These are phyloP conservation scores for Wickerhamomyces subpelliculosus DNA, from an alignment of 805 yeast species.

Conservation along the genomic window DNA sequence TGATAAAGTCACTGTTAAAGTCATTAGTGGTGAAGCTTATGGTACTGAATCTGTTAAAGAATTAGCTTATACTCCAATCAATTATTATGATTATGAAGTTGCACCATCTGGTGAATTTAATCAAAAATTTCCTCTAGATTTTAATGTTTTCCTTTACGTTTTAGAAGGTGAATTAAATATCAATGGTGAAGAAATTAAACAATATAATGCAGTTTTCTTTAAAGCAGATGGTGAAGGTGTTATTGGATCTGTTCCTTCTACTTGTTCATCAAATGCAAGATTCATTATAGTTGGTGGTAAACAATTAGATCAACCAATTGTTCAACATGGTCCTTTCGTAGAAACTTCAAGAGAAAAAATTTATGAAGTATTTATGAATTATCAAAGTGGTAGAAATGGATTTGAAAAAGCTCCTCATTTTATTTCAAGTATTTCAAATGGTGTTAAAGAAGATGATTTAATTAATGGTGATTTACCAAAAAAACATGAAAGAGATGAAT, in stretches of 20 bases:
- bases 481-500: neutral
- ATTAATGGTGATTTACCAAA: neutral
- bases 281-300: constrained; percentile 76
- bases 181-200: constrained; percentile 33
- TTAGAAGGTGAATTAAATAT: constrained; percentile 53
- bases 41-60: constrained; percentile 71
- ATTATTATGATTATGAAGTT: constrained; percentile 60
- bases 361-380: constrained; percentile 63
- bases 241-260: constrained; percentile 42
- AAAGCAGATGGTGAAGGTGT: constrained; percentile 61
- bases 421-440: constrained; percentile 36
- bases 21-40: constrained; percentile 70
- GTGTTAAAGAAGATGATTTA: constrained; percentile 25
- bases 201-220: constrained; percentile 53
- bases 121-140: constrained; percentile 53
- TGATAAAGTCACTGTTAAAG: constrained; percentile 59
- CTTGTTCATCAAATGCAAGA: constrained; percentile 39
- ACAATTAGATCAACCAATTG: constrained; percentile 63
- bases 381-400: constrained; percentile 61
- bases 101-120: constrained; percentile 57
- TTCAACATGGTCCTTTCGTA: constrained; percentile 91
- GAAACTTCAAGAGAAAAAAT: constrained; percentile 63
- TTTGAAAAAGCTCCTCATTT: constrained; percentile 62
- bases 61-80: constrained; percentile 76
- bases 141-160: constrained; percentile 65